Conservation (phyloP, 768 basidiomycete species). For the Leccinum broughii region DNA sequence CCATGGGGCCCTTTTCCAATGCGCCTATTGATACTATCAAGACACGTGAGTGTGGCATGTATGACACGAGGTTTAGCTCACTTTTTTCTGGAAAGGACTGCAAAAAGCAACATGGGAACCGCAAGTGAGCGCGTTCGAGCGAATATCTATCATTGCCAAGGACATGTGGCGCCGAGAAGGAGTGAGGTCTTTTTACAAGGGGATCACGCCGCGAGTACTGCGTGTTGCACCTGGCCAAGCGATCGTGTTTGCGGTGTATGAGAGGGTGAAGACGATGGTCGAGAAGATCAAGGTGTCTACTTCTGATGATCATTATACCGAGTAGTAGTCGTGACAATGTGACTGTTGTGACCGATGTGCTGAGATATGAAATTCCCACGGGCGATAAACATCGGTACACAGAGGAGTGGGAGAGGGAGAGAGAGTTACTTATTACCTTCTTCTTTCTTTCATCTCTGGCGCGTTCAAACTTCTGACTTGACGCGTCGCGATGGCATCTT, state of each 20-base stretch:
- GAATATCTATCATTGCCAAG: conserved; percentile 76
- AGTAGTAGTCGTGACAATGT: conserved; percentile 36
- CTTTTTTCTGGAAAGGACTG: conserved; percentile 50
- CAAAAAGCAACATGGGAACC: conserved; percentile 79
- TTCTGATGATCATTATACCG: conserved; percentile 68
- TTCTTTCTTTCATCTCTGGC: conserved; percentile 32
- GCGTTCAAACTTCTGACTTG: conserved; percentile 25
- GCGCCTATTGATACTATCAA: conserved; percentile 96
- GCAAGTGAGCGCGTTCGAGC: conserved; percentile 75
- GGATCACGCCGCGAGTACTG: conserved; percentile 94
- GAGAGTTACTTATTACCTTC: conserved; percentile 13
- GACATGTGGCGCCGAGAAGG: conserved; percentile 97
- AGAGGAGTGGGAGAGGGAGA: conserved; percentile 6
- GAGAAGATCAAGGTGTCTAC: conserved; percentile 63
- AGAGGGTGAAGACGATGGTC: conserved; percentile 74
- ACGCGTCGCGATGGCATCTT: conserved; percentile 60
- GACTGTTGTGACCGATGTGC: conserved; percentile 29
- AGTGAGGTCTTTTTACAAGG: conserved; percentile 91
- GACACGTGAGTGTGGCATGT: conserved; percentile 61
- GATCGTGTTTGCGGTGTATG: conserved; percentile 97
- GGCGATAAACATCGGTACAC: conserved; percentile 38
- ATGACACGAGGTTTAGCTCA: not conserved
- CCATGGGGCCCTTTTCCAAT: conserved; percentile 98
- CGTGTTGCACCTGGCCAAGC: conserved; percentile 97
- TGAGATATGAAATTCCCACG: conserved; percentile 37